These are phyloP conservation scores for Croton setiger DNA, from an alignment of 441 rosid genomes.

Conservation along the genomic window DNA sequence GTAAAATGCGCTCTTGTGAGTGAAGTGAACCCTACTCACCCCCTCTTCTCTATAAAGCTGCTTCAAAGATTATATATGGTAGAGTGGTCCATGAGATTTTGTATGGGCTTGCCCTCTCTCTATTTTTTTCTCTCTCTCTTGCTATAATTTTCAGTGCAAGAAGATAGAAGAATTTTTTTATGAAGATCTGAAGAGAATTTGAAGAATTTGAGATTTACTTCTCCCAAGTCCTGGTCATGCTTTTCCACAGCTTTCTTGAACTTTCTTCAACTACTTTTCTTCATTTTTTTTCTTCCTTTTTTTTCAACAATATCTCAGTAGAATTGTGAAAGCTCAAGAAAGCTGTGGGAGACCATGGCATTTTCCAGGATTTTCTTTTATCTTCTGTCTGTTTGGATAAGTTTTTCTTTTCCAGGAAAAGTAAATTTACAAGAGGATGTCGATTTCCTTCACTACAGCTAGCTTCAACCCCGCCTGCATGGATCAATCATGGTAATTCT, in stretches of 20 bases:
- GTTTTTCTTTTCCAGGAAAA: background rate
- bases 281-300: background rate
- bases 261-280: constrained; percentile 31
- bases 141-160: constrained; percentile 11
- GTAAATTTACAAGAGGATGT: background rate
- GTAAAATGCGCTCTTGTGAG: constrained; percentile 24
- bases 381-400: background rate
- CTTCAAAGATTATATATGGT: constrained; percentile 30
- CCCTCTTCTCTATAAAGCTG: constrained; percentile 46
- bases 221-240: constrained; percentile 58
- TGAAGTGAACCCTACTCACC: constrained; percentile 38
- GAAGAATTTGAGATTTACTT: background rate
- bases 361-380: constrained; percentile 35
- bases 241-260: constrained; percentile 97
- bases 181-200: constrained; percentile 30
- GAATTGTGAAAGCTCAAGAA: constrained; percentile 60
- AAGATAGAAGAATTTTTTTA: background rate
- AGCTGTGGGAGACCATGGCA: constrained; percentile 82
- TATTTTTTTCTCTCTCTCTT: constrained; percentile 13
- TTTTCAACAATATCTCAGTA: too few species aligned
- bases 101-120: constrained; percentile 20
- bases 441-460: background rate
- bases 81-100: constrained; percentile 49
- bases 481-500: constrained; percentile 21
- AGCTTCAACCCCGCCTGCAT: constrained; percentile 7